A percentile compares a stretch with the other conserved stretches of the same genome.
These are phyloP conservation scores for Cordia subcordata DNA, from an alignment of 257 asterid genomes.

Conservation along the genomic window DNA sequence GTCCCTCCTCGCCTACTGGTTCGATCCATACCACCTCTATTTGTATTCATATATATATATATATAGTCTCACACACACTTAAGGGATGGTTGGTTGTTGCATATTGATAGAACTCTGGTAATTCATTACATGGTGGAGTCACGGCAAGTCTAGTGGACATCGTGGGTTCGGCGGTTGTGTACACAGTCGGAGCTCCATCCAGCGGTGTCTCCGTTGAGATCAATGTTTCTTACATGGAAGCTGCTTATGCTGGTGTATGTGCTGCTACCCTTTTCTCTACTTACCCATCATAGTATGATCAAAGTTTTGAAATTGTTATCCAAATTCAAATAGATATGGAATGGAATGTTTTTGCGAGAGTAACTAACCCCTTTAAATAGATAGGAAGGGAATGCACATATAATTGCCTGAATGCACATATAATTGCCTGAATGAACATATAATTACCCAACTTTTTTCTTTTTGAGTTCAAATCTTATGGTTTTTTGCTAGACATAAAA, in stretches of 20 bases:
- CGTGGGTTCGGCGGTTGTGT: constrained; percentile 61
- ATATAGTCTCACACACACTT: background rate
- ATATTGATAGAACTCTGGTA: constrained; percentile 47
- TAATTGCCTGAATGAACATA: too few species aligned
- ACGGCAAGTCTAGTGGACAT: constrained; percentile 78
- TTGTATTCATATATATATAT: background rate
- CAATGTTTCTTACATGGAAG: constrained; percentile 62
- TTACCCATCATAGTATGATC: too few species aligned
- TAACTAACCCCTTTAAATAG: too few species aligned
- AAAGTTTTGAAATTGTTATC: too few species aligned
- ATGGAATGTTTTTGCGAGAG: too few species aligned
- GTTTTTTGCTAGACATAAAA: too few species aligned
- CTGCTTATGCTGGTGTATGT: constrained; percentile 71
- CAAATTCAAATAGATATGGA: too few species aligned
- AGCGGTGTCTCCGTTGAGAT: constrained; percentile 82
- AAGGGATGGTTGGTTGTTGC: too few species aligned
- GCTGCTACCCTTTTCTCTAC: background rate
- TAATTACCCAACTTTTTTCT: too few species aligned
- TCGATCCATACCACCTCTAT: constrained; percentile 1
- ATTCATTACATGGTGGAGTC: constrained; percentile 77
- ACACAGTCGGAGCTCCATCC: constrained; percentile 41
- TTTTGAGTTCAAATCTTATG: too few species aligned
- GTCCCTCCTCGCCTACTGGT: constrained; percentile 84
- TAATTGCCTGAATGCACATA: too few species aligned
- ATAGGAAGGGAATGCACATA: too few species aligned